A percentile compares a stretch with the other conserved stretches of the same genome.
Evolutionary conservation across 345 rosid genomes (phyloP).

Genomic region (Cardamine chenopodiifolia): DNA sequence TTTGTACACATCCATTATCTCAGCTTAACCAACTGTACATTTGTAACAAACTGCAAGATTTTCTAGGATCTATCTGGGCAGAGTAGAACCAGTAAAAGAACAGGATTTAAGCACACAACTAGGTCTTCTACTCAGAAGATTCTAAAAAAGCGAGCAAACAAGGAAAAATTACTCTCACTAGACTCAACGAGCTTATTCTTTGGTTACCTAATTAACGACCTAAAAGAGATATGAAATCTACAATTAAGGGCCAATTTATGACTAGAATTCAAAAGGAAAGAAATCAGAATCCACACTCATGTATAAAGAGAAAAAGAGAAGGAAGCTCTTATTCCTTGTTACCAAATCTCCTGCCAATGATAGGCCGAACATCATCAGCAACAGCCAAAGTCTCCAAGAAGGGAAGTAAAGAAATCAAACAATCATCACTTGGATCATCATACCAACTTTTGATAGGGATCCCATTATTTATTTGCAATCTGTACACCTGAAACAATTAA

Average conservation of each 20-base stretch:
- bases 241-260: slow-evolving; percentile 34
- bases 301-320: slow-evolving; percentile 37
- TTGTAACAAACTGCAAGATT: slow-evolving; percentile 40
- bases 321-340: slow-evolving; percentile 45
- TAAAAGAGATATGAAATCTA: slow-evolving; percentile 36
- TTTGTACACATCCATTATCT: slow-evolving; percentile 44
- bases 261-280: slow-evolving; percentile 23
- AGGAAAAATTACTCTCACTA: slow-evolving; percentile 37
- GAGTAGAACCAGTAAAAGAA: slow-evolving; percentile 34
- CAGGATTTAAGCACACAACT: slow-evolving; percentile 29
- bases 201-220: slow-evolving; percentile 43
- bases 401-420: slow-evolving; percentile 79
- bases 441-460: slow-evolving; percentile 98
- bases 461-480: slow-evolving; percentile 92
- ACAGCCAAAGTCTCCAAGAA: slow-evolving; percentile 86
- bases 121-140: slow-evolving; percentile 37
- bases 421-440: slow-evolving; percentile 85
- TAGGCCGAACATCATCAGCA: slow-evolving; percentile 89
- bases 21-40: slow-evolving; percentile 44
- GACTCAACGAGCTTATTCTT: slow-evolving; percentile 38
- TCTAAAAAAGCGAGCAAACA: slow-evolving; percentile 36
- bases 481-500: slow-evolving; percentile 71
- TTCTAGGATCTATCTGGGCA: slow-evolving; percentile 42
- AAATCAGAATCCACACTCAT: slow-evolving; percentile 40
- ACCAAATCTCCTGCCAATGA: slow-evolving; percentile 86